phyloP scores from a whole-genome alignment of 257 asterid genomes.

The Buddleja alternifolia region DNA sequence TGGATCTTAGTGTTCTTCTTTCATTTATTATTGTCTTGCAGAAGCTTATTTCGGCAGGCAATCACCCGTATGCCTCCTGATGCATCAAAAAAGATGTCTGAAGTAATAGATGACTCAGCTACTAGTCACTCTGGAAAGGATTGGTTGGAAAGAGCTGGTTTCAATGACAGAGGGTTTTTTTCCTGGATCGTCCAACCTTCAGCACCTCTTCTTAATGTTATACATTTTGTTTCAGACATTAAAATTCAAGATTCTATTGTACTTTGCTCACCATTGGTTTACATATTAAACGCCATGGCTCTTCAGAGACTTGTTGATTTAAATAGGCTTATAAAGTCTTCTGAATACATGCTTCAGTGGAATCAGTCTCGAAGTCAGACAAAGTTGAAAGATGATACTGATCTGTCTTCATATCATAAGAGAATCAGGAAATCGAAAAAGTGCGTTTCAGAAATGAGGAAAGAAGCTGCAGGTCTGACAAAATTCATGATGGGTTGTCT shows the following conservation, averaged over 20 bases:
- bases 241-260: constrained; percentile 53
- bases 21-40: constrained; percentile 66
- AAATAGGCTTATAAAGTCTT: constrained; percentile 62
- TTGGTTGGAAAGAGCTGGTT: constrained; percentile 63
- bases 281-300: constrained; percentile 68
- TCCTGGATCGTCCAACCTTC: constrained; percentile 71
- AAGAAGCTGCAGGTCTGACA: constrained; percentile 70
- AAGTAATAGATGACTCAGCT: constrained; percentile 54
- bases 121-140: constrained; percentile 72
- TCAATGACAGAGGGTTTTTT: constrained; percentile 56
- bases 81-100: constrained; percentile 66
- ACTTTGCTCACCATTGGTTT: constrained; percentile 66
- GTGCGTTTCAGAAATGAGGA: constrained; percentile 46
- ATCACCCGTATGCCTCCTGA: constrained; percentile 71
- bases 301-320: constrained; percentile 84
- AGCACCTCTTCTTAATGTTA: constrained; percentile 56
- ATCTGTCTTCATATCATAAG: constrained; percentile 42
- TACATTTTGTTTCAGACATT: constrained; percentile 53
- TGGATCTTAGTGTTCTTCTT: constrained; percentile 68
- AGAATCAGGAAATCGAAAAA: constrained; percentile 58
- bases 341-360: constrained; percentile 68
- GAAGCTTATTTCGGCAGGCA: constrained; percentile 68
- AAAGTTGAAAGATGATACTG: constrained; percentile 49
- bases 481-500: constrained; percentile 54
- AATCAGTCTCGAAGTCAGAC: constrained; percentile 38